Percentiles rank a stretch among this genome's conserved stretches.
phyloP scores from a whole-genome alignment of 441 rosid genomes.

The Breynia disticha region DNA sequence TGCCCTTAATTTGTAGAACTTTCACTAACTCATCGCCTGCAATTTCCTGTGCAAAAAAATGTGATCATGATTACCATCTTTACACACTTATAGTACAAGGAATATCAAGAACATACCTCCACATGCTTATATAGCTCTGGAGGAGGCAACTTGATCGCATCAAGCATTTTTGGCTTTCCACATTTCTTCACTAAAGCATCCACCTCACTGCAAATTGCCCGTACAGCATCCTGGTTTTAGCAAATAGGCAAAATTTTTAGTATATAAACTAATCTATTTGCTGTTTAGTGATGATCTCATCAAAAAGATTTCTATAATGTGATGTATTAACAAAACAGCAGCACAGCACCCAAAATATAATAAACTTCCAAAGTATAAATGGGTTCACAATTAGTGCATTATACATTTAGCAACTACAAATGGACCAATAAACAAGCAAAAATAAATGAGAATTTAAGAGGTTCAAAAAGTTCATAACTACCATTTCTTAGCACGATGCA shows the following conservation, averaged over 20 bases:
- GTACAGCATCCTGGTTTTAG: slow-evolving; percentile 74
- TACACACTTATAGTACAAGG: not conserved
- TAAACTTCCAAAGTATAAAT: too few relatives aligned
- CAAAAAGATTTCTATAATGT: not conserved
- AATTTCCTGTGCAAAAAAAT: slow-evolving; percentile 53
- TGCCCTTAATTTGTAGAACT: slow-evolving; percentile 70
- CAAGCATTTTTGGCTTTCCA: slow-evolving; percentile 89
- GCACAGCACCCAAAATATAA: not conserved
- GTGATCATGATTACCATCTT: slow-evolving; percentile 9
- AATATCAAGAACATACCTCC: slow-evolving; percentile 42
- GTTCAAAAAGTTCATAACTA: too few relatives aligned
- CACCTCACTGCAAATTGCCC: slow-evolving; percentile 63
- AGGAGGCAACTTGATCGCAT: slow-evolving; percentile 87
- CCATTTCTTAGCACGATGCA: too few relatives aligned
- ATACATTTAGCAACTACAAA: too few relatives aligned
- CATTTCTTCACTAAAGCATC: slow-evolving; percentile 59
- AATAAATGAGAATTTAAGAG: too few relatives aligned
- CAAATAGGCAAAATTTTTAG: slow-evolving; percentile 17
- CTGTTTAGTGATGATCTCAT: not conserved
- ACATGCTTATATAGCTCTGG: slow-evolving; percentile 75
- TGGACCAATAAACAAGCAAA: too few relatives aligned
- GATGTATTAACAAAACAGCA: not conserved
- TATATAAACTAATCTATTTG: not conserved
- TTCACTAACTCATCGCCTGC: slow-evolving; percentile 69
- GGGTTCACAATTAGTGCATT: too few relatives aligned